phyloP scores from a whole-genome alignment of 805 yeast genomes.

The Wickerhamomyces canadensis region DNA sequence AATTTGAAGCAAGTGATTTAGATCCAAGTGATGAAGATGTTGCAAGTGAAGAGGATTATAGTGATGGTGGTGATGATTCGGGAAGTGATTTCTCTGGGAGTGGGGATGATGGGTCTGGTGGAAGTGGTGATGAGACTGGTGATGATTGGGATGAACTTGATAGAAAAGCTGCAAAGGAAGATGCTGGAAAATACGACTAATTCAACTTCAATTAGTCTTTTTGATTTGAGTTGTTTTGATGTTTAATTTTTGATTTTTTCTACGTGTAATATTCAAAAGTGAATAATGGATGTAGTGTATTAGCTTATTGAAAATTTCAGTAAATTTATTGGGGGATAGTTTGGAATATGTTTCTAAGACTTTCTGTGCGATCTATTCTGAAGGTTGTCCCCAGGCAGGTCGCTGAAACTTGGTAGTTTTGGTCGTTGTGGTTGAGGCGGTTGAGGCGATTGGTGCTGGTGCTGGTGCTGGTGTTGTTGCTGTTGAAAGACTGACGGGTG shows the following conservation, averaged over 20 bases:
- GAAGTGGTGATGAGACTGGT: conserved; percentile 32
- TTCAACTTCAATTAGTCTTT: too few species aligned
- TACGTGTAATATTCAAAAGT: too few species aligned
- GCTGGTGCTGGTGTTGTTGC: conserved; percentile 34
- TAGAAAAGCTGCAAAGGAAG: conserved; percentile 22
- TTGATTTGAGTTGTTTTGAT: too few species aligned
- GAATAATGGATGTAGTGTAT: too few species aligned
- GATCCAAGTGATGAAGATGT: conserved; percentile 39
- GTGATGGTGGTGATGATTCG: conserved; percentile 28
- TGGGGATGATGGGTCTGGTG: conserved; percentile 34
- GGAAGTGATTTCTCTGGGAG: conserved; percentile 30
- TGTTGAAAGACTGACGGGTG: conserved; percentile 1
- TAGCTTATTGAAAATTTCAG: too few species aligned
- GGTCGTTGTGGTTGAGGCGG: conserved; percentile 21
- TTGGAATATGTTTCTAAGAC: too few species aligned
- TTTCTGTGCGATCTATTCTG: too few species aligned
- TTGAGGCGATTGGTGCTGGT: neutral
- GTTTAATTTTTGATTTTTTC: too few species aligned
- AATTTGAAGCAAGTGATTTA: conserved; percentile 39
- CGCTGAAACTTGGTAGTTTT: conserved; percentile 8
- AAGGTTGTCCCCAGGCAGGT: neutral
- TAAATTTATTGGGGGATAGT: too few species aligned
- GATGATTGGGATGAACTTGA: conserved; percentile 30
- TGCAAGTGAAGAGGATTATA: conserved; percentile 30
- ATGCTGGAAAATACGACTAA: conserved; percentile 15